Conservation (phyloP, 768 basidiomycete species). For the Tulasnella sp. region DNA sequence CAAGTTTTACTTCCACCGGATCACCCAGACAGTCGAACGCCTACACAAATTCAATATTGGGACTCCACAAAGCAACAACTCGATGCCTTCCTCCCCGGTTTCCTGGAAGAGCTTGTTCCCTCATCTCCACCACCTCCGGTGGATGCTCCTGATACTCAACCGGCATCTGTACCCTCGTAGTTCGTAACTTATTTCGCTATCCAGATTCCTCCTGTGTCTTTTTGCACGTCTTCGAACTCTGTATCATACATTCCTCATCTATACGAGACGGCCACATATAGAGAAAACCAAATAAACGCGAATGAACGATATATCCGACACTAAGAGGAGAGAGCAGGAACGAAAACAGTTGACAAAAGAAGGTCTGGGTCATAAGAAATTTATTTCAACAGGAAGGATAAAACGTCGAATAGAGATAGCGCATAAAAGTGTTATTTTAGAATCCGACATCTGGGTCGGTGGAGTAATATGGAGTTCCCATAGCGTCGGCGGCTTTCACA, state of each 20-base stretch:
- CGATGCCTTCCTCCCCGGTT: slow-evolving; percentile 90
- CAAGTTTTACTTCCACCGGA: slow-evolving; percentile 74
- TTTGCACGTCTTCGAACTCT: neutral
- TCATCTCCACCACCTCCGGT: slow-evolving; percentile 32
- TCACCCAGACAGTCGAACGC: slow-evolving; percentile 44
- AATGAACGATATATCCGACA: neutral
- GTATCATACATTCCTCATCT: slow-evolving; percentile 20
- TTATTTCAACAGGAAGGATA: slow-evolving; percentile 6
- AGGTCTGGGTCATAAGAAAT: slow-evolving; percentile 22
- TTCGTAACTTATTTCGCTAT: neutral
- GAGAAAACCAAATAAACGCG: slow-evolving; percentile 16
- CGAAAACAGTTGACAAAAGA: slow-evolving; percentile 8
- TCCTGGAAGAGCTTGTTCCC: slow-evolving; percentile 69
- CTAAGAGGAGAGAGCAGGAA: slow-evolving; percentile 14
- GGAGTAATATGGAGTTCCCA: neutral
- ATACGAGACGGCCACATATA: slow-evolving; percentile 6
- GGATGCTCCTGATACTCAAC: neutral
- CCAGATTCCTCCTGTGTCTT: neutral
- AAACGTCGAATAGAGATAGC: slow-evolving; percentile 20
- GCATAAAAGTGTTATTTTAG: slow-evolving; percentile 16
- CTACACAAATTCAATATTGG: slow-evolving; percentile 71
- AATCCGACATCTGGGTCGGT: neutral
- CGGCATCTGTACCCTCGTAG: slow-evolving; percentile 5
- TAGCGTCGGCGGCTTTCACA: slow-evolving; percentile 26
- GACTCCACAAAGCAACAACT: slow-evolving; percentile 80